Percentiles rank a stretch among this genome's conserved stretches.
Conservation (phyloP, 345 rosid genomes). For the Gossypium arboreum region DNA sequence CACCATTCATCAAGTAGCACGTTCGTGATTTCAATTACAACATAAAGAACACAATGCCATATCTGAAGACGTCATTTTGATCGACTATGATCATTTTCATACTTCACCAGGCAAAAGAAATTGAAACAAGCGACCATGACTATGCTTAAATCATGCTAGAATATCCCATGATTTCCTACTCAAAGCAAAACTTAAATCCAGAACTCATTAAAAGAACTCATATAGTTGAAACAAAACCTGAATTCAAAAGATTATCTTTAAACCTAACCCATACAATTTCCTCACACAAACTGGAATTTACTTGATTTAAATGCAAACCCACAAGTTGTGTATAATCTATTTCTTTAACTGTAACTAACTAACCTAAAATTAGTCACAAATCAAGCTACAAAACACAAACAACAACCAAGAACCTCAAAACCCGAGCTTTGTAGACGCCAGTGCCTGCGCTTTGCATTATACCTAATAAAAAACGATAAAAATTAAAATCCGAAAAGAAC, state of each 20-base stretch:
- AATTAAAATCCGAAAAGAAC: neutral
- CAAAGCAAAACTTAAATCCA: too few relatives aligned
- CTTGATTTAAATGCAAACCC: conserved; percentile 7
- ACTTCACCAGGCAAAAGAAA: too few relatives aligned
- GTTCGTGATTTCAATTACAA: too few relatives aligned
- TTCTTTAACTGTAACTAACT: conserved; percentile 3
- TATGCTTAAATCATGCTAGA: neutral
- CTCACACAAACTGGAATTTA: neutral
- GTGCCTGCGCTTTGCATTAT: conserved; percentile 65
- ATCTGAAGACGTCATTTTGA: too few relatives aligned
- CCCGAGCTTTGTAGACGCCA: conserved; percentile 69
- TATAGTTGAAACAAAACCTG: neutral
- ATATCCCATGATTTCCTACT: neutral
- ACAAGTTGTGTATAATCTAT: conserved; percentile 1
- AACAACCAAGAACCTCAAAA: conserved; percentile 32
- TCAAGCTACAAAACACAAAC: neutral
- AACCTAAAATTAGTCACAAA: neutral
- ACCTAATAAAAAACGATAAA: conserved; percentile 26
- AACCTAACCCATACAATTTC: neutral
- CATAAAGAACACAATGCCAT: too few relatives aligned
- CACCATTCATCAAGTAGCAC: too few relatives aligned
- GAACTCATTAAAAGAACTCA: too few relatives aligned
- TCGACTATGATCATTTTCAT: too few relatives aligned
- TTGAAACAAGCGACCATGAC: too few relatives aligned
- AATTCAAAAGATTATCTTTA: neutral